A percentile compares a stretch with the other conserved stretches of the same genome.
These are phyloP conservation scores for Prunella vulgaris DNA, from an alignment of 257 asterid species.

Conservation along the genomic window DNA sequence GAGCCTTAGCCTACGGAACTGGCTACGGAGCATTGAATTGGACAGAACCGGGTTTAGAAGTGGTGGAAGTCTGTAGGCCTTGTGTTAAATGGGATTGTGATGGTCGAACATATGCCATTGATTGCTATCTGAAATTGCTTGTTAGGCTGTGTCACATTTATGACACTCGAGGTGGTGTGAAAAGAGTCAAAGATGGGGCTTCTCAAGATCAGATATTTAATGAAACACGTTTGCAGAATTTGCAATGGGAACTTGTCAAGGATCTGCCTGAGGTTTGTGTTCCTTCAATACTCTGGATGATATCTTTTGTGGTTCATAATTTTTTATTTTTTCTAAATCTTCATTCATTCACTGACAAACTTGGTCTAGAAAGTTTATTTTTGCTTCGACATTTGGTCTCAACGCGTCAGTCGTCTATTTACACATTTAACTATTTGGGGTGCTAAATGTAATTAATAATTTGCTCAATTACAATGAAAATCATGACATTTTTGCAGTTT, in stretches of 20 bases:
- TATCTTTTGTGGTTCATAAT: neutral
- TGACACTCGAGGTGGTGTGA: slow-evolving; percentile 92
- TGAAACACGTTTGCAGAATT: slow-evolving; percentile 78
- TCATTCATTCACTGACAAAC: too few species aligned
- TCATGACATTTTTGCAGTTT: too few species aligned
- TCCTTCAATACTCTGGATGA: too few species aligned
- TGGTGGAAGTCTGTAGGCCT: slow-evolving; percentile 92
- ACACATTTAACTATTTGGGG: too few species aligned
- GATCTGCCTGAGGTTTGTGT: slow-evolving; percentile 75
- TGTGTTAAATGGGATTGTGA: slow-evolving; percentile 91
- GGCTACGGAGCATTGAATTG: slow-evolving; percentile 94
- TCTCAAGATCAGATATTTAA: slow-evolving; percentile 89
- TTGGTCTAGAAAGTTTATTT: too few species aligned
- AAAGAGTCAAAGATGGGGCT: slow-evolving; percentile 89
- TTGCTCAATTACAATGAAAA: too few species aligned
- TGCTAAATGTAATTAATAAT: too few species aligned
- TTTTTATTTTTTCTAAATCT: too few species aligned
- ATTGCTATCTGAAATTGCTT: slow-evolving; percentile 82
- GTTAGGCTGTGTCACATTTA: slow-evolving; percentile 84
- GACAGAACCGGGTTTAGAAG: slow-evolving; percentile 91
- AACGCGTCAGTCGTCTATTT: too few species aligned
- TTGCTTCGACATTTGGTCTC: too few species aligned
- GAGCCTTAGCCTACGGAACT: slow-evolving; percentile 93
- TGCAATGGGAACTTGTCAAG: slow-evolving; percentile 79
- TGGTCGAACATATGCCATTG: slow-evolving; percentile 90